These are phyloP conservation scores for Hirschioporus abietinus DNA, from an alignment of 768 basidiomycete species.

Conservation along the genomic window DNA sequence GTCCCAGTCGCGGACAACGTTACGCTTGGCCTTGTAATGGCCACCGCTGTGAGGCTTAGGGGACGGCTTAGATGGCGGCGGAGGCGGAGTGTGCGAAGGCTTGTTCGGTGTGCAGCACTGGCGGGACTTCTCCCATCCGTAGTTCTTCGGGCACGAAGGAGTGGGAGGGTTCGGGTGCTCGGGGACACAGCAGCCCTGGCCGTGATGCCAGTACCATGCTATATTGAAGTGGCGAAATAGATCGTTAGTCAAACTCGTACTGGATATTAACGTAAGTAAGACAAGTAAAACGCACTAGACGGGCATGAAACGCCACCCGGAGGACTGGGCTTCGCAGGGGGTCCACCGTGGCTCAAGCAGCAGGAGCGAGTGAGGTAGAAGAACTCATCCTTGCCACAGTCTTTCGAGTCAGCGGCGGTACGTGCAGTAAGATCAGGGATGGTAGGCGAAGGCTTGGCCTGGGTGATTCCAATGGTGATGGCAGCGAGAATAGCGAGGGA, in stretches of 20 bases:
- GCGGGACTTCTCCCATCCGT: conserved; percentile 11
- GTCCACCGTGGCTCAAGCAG: conserved; percentile 5
- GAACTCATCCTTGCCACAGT: conserved; percentile 4
- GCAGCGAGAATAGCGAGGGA: not conserved
- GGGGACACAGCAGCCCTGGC: conserved; percentile 16
- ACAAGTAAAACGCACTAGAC: conserved; percentile 1
- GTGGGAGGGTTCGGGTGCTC: conserved; percentile 13
- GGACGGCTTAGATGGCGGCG: conserved; percentile 11
- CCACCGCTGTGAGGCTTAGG: conserved; percentile 6
- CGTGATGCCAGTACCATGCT: conserved; percentile 13
- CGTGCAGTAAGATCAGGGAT: not conserved
- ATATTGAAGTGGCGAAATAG: conserved; percentile 8
- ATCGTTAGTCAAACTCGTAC: not conserved
- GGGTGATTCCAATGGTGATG: not conserved
- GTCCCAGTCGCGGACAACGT: not conserved
- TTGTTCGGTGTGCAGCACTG: conserved; percentile 14
- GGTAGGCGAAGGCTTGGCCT: conserved; percentile 2
- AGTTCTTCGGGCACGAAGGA: conserved; percentile 11
- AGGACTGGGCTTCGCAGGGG: not conserved
- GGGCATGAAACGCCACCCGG: not conserved
- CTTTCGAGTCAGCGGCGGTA: not conserved
- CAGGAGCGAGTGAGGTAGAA: not conserved
- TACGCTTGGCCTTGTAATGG: conserved; percentile 4
- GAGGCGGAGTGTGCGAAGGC: conserved; percentile 8
- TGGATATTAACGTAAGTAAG: not conserved